A percentile compares a stretch with the other conserved stretches of the same genome.
These are phyloP conservation scores for Hemisphaericaspora subhashii DNA, from an alignment of 1,139 yeast species.

Conservation along the genomic window DNA sequence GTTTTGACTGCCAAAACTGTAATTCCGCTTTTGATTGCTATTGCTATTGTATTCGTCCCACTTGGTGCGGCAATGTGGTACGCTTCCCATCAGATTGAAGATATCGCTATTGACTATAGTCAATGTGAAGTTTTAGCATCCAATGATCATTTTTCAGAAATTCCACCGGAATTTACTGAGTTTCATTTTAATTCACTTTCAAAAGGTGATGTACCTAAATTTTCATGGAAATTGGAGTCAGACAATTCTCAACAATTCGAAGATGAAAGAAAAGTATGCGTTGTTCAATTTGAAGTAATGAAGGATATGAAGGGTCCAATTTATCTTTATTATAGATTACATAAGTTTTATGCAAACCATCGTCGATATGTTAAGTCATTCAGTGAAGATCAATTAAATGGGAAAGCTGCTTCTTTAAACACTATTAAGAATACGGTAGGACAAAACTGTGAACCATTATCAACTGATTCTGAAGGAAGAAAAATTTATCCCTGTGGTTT, in stretches of 20 bases:
- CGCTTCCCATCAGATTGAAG: constrained; percentile 77
- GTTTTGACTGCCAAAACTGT: constrained; percentile 90
- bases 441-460: constrained; percentile 86
- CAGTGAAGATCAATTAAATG: constrained; percentile 87
- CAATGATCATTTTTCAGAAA: constrained; percentile 49
- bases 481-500: constrained; percentile 74
- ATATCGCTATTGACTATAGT: constrained; percentile 77
- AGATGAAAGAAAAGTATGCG: constrained; percentile 66
- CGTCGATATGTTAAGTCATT: constrained; percentile 89
- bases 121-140: constrained; percentile 67
- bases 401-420: constrained; percentile 57
- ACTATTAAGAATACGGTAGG: constrained; percentile 69
- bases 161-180: constrained; percentile 59
- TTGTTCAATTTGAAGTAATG: constrained; percentile 78
- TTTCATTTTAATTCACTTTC: constrained; percentile 46
- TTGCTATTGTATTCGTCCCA: constrained; percentile 86
- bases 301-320: constrained; percentile 72
- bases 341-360: constrained; percentile 88
- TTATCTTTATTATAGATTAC: constrained; percentile 74
- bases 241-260: constrained; percentile 52
- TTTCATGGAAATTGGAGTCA: constrained; percentile 59
- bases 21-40: constrained; percentile 70
- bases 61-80: constrained; percentile 89
- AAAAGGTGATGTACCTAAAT: constrained; percentile 13
- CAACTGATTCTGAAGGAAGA: constrained; percentile 53